These are phyloP conservation scores for Boletus tylopilopsis DNA, from an alignment of 768 basidiomycete genomes.

Conservation along the genomic window DNA sequence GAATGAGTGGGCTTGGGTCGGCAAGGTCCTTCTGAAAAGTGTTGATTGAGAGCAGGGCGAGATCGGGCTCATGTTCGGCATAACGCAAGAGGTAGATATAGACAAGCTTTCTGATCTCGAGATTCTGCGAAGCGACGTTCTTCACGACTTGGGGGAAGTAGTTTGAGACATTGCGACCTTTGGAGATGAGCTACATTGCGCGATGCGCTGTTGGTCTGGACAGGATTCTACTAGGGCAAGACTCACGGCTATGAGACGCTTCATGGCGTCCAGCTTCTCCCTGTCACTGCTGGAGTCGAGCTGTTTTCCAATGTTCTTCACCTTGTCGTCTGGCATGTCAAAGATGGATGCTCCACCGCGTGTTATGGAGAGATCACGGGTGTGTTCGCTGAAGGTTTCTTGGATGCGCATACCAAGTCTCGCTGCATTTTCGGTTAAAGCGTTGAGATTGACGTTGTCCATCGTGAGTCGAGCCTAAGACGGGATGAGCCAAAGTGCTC, in stretches of 20 bases:
- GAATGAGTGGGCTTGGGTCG: slow-evolving; percentile 89
- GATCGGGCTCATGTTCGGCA: slow-evolving; percentile 90
- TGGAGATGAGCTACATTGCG: slow-evolving; percentile 79
- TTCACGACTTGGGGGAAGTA: slow-evolving; percentile 98
- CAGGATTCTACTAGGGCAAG: not conserved
- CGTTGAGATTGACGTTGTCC: slow-evolving; percentile 35
- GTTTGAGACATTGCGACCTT: slow-evolving; percentile 84
- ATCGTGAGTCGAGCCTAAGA: slow-evolving; percentile 14
- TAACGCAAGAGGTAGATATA: slow-evolving; percentile 97
- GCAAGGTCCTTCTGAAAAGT: slow-evolving; percentile 96
- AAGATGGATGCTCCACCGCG: slow-evolving; percentile 54
- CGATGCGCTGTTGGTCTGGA: slow-evolving; percentile 1
- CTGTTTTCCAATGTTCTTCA: slow-evolving; percentile 78
- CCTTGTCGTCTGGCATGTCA: slow-evolving; percentile 75
- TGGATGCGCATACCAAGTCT: slow-evolving; percentile 80
- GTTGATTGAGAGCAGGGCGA: slow-evolving; percentile 94
- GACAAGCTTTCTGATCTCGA: slow-evolving; percentile 94
- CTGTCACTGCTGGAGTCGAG: slow-evolving; percentile 85
- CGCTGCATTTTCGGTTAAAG: slow-evolving; percentile 76
- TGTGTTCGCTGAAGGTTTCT: slow-evolving; percentile 78
- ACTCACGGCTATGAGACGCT: slow-evolving; percentile 87
- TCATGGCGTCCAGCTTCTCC: slow-evolving; percentile 94
- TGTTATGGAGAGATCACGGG: slow-evolving; percentile 64
- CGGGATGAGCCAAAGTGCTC: not conserved
- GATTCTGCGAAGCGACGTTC: slow-evolving; percentile 88